Base-by-base conservation (phyloP, 2,329 filamentous ascomycete species). In the Diaporthe batatas region DNA sequence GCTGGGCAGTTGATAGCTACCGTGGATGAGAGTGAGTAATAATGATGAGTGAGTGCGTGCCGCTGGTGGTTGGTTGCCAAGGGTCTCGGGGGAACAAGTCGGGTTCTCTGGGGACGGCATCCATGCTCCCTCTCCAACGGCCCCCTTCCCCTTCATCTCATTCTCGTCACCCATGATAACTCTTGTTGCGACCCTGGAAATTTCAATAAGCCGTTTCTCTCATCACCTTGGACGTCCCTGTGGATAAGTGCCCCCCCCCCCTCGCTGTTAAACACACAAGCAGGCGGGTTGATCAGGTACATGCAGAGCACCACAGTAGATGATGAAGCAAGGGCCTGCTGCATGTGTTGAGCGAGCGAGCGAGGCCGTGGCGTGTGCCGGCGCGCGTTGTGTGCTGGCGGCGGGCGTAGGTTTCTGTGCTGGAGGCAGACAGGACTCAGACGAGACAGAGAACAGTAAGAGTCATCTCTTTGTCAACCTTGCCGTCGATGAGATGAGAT, bases 401-500 rank as follows among this genome's bases (percentile, higher is more conserved):
- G 47, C 42, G 53, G 53, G 29, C 29, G 29, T n/a, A 57, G 54
- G 54, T 57, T 57, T 34, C 54, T 36, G 29, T 57, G 29, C 57
- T 42, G 57, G 14, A 49, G 47, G 47, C 47, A 51, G 47, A 62
- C 44, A 51, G 21, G n/a, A 44, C 58, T 29, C 29, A 29, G 2
- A 29, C 29, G 29, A 42, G 39, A 42, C 14, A 6, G 39, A 42
- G 21, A 51, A 51, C 62, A 25, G 62, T 51, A 67, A 67, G 62
- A 67, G 62, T 67, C 62, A 67, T 51, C 32, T 32, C 72, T 62
- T 67, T 44, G 44, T 68, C 69, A 47, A 57, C 49, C 49, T 29
- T 58, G 34, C 49, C 54, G 51, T 71, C 71, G 68, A 53, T 73
- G 72, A 62, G 68, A 51, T 74, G 72, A 68, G 55, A 59, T 71